Base-by-base conservation (phyloP, 805 yeast genomes). In the Candida adriatica region DNA sequence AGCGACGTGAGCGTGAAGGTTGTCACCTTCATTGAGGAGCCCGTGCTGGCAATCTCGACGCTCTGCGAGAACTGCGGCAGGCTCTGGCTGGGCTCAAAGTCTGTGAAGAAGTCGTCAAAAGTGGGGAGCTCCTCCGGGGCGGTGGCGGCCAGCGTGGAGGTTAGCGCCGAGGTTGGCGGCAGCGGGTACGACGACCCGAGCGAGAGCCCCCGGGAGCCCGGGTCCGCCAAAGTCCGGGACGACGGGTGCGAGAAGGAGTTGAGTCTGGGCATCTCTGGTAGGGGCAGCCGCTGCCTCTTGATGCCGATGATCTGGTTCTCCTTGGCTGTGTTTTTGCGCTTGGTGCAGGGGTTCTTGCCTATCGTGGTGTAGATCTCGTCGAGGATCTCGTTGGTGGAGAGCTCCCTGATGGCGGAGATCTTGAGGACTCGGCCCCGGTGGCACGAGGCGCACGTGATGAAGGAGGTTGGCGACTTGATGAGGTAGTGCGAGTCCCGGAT, bases 401-500 rank as follows among this genome's bases (percentile, higher is more conserved):
- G 30, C 8, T 45, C 48, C 29, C 42, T 29, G 10, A 49, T 45
- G 13, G 46, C 31, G 8, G 34, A 21, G 19, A 49, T 37, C 34
- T 45, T 49, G 18, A 49, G 31, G 11, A 49, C 53, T 16, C 53
- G 42, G 5, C 55, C 55, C 19, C 55, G 26, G 26, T 49, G 55
- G 15, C 55, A 49, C 1, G 48, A 40, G 4, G 55, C 38, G 29
- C 55, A 49, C 0, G 55, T 48, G 18, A 49, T 48, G 38, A 49
- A 49, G 1, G 48, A 45, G 4, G 53, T 46, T 5, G 53, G 53
- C 9, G 42, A 31, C 26, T 44, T 48, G 15, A 41, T 43, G 10
- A 49, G 34, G 22, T 49, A 49, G 18, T 49, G 51, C 0, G 53
- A 48, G 28, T 49, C 55, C 34, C 55, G 37, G 22, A 49, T 49